Conservation (phyloP, 78 protist genomes). For the Dictyostelium firmibasis region DNA sequence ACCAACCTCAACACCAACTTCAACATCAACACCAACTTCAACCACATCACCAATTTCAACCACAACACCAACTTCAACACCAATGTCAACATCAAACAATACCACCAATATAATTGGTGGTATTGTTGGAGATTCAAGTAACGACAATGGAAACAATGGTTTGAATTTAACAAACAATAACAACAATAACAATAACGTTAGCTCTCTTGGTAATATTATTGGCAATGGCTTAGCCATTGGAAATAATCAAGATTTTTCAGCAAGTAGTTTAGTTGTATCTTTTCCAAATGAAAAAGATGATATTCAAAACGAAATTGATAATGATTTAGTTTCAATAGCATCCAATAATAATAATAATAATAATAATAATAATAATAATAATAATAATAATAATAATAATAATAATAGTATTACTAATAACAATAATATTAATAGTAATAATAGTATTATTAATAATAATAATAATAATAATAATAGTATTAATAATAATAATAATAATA, state of each 20-base stretch:
- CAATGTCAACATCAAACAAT: not conserved
- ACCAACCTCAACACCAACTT: not conserved
- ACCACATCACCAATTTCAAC: not conserved
- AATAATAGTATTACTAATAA: not conserved
- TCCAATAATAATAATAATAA: not conserved
- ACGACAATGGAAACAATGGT: not conserved
- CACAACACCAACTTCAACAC: not conserved
- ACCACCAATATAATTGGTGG: not conserved
- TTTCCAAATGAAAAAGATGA: not conserved
- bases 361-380: not conserved
- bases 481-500: not conserved
- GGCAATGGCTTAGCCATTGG: slow-evolving; percentile 4
- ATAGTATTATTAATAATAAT: not conserved
- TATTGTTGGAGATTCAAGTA: not conserved
- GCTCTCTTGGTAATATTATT: not conserved
- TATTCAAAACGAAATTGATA: not conserved
- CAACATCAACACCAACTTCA: not conserved
- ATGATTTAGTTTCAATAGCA: not conserved
- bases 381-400: not conserved
- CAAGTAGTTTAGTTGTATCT: not conserved
- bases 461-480: not conserved
- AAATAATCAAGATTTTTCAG: not conserved
- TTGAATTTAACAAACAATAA: not conserved
- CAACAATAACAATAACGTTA: no score
- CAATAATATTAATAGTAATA: not conserved